Percentiles rank a stretch among this genome's conserved stretches.
phyloP scores from a whole-genome alignment of 331 rosid genomes.

The Quercus tomentella region DNA sequence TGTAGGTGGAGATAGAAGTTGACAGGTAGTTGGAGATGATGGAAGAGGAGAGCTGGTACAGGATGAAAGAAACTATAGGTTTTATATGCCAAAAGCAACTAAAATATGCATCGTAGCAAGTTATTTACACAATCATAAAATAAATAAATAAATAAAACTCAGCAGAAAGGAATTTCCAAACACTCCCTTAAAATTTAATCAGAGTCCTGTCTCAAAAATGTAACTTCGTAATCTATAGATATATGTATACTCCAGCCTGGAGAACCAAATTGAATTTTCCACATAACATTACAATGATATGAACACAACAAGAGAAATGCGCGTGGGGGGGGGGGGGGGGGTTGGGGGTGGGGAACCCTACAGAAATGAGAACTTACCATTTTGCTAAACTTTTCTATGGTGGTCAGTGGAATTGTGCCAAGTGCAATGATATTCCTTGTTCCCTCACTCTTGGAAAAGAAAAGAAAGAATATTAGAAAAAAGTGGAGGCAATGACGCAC shows the following conservation, averaged over 20 bases:
- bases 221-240: neutral
- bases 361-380: constrained; percentile 46
- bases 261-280: neutral
- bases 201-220: neutral
- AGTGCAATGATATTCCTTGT: constrained; percentile 70
- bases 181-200: neutral
- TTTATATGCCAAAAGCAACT: neutral
- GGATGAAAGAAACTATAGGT: no score
- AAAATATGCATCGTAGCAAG: neutral
- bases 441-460: constrained; percentile 72
- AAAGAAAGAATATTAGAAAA: constrained; percentile 16
- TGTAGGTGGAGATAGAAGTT: neutral
- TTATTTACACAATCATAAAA: neutral
- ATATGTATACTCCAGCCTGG: neutral
- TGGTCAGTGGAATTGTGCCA: constrained; percentile 85
- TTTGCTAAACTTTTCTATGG: constrained; percentile 86
- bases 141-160: neutral
- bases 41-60: neutral
- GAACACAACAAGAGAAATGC: neutral
- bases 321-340: rapidly evolving
- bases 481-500: neutral
- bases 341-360: neutral
- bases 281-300: neutral
- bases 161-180: neutral
- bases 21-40: neutral